Conservation (phyloP, 805 yeast species). For the Yamadazyma akitaensis region DNA sequence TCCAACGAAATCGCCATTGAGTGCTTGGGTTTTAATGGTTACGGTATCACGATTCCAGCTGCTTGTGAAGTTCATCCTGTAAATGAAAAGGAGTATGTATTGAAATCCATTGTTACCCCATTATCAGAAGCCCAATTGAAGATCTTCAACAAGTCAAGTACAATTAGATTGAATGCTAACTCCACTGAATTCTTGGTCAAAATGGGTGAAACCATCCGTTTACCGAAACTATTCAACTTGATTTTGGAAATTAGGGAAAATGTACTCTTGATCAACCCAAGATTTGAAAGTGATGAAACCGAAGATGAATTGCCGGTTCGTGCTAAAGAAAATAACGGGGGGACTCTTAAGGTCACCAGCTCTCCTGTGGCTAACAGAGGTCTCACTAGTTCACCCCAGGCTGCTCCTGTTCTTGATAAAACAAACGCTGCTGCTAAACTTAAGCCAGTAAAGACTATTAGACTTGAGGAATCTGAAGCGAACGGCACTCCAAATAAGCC, state of each 20-base stretch:
- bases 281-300: constrained; percentile 42
- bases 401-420: background rate
- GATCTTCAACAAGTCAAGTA: constrained; percentile 17
- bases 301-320: constrained; percentile 40
- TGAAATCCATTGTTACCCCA: constrained; percentile 13
- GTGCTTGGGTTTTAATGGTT: constrained; percentile 84
- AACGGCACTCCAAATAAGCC: constrained; percentile 2
- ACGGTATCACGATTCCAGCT: constrained; percentile 61
- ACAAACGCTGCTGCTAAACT: background rate
- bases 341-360: background rate
- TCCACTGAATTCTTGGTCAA: constrained; percentile 56
- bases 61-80: constrained; percentile 28
- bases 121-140: constrained; percentile 8
- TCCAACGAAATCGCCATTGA: constrained; percentile 45
- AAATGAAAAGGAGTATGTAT: constrained; percentile 18
- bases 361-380: background rate
- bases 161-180: constrained; percentile 39
- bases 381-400: background rate
- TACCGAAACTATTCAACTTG: constrained; percentile 63
- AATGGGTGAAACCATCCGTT: constrained; percentile 57
- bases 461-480: background rate
- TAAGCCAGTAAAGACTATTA: background rate
- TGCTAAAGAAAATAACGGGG: background rate
- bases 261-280: constrained; percentile 48
- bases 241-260: constrained; percentile 72